Evolutionary conservation across 306 rosid species (phyloP).

Genomic region (Hippophae rhamnoides): DNA sequence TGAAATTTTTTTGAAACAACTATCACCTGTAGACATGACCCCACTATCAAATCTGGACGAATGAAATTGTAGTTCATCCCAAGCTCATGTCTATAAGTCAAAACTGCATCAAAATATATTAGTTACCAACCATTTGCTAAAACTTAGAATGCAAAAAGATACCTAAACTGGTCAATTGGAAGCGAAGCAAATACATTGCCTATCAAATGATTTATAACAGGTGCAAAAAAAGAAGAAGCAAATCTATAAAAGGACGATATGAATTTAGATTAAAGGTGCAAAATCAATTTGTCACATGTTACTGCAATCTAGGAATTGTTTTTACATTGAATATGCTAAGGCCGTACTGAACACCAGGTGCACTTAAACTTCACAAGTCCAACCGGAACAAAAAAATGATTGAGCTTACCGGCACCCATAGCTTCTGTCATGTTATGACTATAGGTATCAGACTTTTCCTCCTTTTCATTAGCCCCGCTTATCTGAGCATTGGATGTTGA

Average conservation of each 20-base stretch:
- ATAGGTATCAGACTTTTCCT: constrained; percentile 67
- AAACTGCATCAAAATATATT: constrained; percentile 39
- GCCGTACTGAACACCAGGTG: constrained; percentile 2
- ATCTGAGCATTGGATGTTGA: constrained; percentile 53
- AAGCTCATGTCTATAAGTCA: constrained; percentile 90
- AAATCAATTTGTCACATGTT: too few relatives aligned
- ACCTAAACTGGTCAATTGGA: neutral
- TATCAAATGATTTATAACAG: neutral
- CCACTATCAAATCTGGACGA: constrained; percentile 84
- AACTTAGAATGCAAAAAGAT: constrained; percentile 7
- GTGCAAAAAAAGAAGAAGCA: too few relatives aligned
- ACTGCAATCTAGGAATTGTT: too few relatives aligned
- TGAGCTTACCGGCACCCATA: constrained; percentile 91
- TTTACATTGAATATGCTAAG: constrained; percentile 13
- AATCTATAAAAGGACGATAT: too few relatives aligned
- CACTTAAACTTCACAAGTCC: constrained; percentile 1
- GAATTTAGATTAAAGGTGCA: too few relatives aligned
- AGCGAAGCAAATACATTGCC: constrained; percentile 2
- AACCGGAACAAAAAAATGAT: constrained; percentile 14
- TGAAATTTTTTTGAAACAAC: constrained; percentile 3
- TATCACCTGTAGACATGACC: constrained; percentile 91
- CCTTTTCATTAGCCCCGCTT: constrained; percentile 38
- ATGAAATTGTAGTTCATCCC: constrained; percentile 90
- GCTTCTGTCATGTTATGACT: constrained; percentile 82
- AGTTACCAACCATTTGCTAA: constrained; percentile 17